Percentiles rank a stretch among this genome's conserved stretches.
phyloP scores from a whole-genome alignment of 345 rosid species.

The Toxicodendron radicans region DNA sequence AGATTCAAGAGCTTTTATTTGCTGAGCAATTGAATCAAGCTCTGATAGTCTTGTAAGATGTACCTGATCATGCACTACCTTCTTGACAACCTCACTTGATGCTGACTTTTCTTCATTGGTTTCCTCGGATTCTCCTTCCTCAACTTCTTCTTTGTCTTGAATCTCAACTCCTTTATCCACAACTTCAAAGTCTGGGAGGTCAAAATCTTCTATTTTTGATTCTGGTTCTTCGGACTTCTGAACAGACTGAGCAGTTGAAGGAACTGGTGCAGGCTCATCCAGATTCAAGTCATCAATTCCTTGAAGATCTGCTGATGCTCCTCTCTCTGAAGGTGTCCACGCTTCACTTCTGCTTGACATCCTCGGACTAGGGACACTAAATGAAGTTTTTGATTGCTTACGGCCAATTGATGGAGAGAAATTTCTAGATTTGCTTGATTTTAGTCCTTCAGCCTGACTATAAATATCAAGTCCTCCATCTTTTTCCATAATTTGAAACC shows the following conservation, averaged over 20 bases:
- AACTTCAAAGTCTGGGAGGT: conserved; percentile 75
- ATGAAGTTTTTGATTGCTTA: conserved; percentile 77
- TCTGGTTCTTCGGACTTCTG: conserved; percentile 47
- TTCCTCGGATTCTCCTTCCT: conserved; percentile 47
- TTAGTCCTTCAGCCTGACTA: conserved; percentile 52
- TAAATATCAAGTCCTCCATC: conserved; percentile 91
- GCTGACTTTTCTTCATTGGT: conserved; percentile 38
- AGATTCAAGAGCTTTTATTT: conserved; percentile 91
- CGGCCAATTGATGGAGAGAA: conserved; percentile 60
- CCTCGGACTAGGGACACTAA: conserved; percentile 90
- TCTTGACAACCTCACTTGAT: conserved; percentile 69
- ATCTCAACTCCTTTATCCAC: conserved; percentile 92
- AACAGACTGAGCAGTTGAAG: conserved; percentile 19
- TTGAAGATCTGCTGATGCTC: conserved; percentile 50
- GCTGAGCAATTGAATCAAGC: conserved; percentile 85
- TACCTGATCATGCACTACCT: conserved; percentile 58
- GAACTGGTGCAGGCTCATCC: conserved; percentile 64
- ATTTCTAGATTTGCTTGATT: conserved; percentile 40
- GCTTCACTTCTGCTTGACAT: conserved; percentile 54
- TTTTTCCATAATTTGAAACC: conserved; percentile 94
- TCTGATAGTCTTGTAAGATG: conserved; percentile 65
- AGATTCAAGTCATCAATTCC: conserved; percentile 85
- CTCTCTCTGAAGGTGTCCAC: conserved; percentile 60
- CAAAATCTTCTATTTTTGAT: conserved; percentile 53
- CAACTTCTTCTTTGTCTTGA: conserved; percentile 43